Conservation (phyloP, 345 rosid species). For the Tarenaya hassleriana region DNA sequence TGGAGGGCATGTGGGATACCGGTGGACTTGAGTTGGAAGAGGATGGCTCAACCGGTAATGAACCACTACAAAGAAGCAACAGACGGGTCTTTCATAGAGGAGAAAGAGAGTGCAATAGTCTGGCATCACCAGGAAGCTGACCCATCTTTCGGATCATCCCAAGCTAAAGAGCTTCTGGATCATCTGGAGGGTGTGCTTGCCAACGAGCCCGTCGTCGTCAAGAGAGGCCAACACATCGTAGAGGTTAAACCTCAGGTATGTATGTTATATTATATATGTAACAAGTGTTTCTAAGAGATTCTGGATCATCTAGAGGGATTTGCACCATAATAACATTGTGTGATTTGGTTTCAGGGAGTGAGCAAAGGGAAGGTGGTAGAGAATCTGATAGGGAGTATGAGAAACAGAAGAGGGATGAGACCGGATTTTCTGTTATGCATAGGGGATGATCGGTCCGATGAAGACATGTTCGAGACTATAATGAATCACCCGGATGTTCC, state of each 20-base stretch:
- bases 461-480: conserved; percentile 80
- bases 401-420: conserved; percentile 34
- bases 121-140: conserved; percentile 85
- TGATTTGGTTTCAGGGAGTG: conserved; percentile 40
- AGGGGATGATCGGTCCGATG: conserved; percentile 81
- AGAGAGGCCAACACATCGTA: conserved; percentile 69
- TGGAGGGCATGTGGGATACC: conserved; percentile 50
- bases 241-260: conserved; percentile 93
- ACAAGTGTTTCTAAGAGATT: no score
- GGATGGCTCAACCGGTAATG: conserved; percentile 71
- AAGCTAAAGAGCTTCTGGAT: conserved; percentile 82
- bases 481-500: conserved; percentile 39
- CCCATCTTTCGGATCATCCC: conserved; percentile 59
- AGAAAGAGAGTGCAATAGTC: conserved; percentile 74
- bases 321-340: background rate
- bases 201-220: conserved; percentile 82
- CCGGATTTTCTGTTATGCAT: conserved; percentile 72
- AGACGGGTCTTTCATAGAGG: conserved; percentile 76
- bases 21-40: conserved; percentile 53
- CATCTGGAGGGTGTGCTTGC: conserved; percentile 80
- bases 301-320: no score
- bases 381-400: conserved; percentile 49
- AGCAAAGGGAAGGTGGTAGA: conserved; percentile 73
- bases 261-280: no score
- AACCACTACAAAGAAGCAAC: conserved; percentile 64